phyloP scores from a whole-genome alignment of 345 rosid genomes.

The Gossypium australe region DNA sequence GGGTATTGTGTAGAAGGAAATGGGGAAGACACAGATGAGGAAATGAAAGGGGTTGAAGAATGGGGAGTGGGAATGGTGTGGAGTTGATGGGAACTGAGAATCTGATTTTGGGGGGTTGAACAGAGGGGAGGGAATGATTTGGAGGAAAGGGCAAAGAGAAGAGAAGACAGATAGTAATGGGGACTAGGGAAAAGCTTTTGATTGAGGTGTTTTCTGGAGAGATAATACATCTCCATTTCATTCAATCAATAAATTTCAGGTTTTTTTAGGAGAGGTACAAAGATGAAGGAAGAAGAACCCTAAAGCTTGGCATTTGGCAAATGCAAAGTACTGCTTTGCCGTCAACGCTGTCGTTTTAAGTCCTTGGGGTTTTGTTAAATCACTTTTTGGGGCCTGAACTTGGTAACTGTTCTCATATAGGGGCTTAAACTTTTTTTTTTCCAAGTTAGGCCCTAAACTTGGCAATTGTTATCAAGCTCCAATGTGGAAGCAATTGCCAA shows the following conservation, averaged over 20 bases:
- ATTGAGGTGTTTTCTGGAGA: background rate
- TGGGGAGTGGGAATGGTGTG: background rate
- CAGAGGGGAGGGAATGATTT: conserved; percentile 1
- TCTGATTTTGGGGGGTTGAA: background rate
- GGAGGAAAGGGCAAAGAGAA: background rate
- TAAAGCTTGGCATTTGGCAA: background rate
- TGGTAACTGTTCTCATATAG: too few species aligned
- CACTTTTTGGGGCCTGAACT: too few species aligned
- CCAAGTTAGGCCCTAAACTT: too few species aligned
- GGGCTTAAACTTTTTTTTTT: too few species aligned
- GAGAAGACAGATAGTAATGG: background rate
- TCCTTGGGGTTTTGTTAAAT: too few species aligned
- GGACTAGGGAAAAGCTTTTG: background rate
- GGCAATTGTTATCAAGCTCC: too few species aligned
- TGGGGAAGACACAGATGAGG: background rate
- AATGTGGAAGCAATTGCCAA: too few species aligned
- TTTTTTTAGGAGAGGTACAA: background rate
- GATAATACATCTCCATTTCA: background rate
- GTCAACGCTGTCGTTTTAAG: background rate
- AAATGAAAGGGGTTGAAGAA: background rate
- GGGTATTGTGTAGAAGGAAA: background rate
- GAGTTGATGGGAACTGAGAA: background rate
- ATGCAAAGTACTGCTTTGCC: background rate
- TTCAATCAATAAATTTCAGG: background rate
- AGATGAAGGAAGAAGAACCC: background rate